A percentile compares a stretch with the other conserved stretches of the same genome.
These are phyloP conservation scores for Leucoagaricus sp. DNA, from an alignment of 1,284 basidiomycete species.

Conservation along the genomic window DNA sequence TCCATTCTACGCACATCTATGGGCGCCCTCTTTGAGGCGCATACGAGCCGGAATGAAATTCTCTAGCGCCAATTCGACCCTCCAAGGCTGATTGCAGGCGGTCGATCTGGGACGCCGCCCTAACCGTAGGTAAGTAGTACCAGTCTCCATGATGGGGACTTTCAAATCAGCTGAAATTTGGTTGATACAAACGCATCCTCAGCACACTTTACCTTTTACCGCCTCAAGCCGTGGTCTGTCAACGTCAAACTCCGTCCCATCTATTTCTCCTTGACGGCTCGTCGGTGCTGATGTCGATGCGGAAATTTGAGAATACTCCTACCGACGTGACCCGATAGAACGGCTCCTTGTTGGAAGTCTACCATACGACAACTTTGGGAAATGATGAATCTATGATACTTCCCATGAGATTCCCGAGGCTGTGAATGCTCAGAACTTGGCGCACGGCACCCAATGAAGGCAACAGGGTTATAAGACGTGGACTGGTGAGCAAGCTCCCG, in stretches of 20 bases:
- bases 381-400: constrained; percentile 16
- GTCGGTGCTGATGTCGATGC: not conserved
- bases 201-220: no score
- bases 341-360: constrained; percentile 5
- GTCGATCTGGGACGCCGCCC: no score
- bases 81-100: not conserved
- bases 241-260: no score
- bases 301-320: not conserved
- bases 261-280: not conserved
- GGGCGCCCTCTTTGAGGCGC: constrained; percentile 13
- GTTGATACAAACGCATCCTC: no score
- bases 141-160: no score
- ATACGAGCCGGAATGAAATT: constrained; percentile 13
- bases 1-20: constrained; percentile 12
- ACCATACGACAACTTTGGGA: not conserved
- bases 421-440: constrained; percentile 7
- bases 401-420: constrained; percentile 32
- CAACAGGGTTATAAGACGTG: not conserved
- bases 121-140: not conserved
- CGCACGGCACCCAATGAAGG: constrained; percentile 3
- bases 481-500: constrained; percentile 6
- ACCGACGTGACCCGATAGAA: not conserved
- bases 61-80: not conserved
- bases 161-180: no score
- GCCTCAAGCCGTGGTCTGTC: no score